phyloP scores from a whole-genome alignment of 495 filamentous ascomycete species.

The Penicillium cinerascens region DNA sequence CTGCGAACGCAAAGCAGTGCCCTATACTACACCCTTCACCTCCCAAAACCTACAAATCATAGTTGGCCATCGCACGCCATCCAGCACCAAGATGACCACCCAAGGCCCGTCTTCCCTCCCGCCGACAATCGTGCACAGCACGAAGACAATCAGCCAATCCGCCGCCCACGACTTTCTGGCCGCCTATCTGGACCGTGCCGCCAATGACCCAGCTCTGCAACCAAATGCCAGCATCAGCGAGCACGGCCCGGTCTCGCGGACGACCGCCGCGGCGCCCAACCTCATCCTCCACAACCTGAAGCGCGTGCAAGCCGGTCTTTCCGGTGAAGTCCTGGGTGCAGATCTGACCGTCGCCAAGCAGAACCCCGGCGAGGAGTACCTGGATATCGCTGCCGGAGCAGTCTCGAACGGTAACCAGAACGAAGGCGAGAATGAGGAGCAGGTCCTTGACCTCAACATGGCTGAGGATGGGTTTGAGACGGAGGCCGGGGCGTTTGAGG shows the following conservation, averaged over 20 bases:
- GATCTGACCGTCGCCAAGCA: constrained; percentile 44
- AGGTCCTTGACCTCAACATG: constrained; percentile 23
- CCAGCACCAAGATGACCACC: constrained; percentile 33
- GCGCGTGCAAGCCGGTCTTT: constrained; percentile 61
- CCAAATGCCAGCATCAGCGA: constrained; percentile 62
- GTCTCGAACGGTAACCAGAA: constrained; percentile 13
- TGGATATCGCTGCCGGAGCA: constrained; percentile 23
- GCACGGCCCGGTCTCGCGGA: constrained; percentile 53
- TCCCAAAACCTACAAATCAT: background rate
- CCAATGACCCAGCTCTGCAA: constrained; percentile 58
- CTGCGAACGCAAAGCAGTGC: background rate
- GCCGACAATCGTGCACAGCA: constrained; percentile 42
- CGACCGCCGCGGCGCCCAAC: constrained; percentile 51
- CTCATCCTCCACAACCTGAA: constrained; percentile 62
- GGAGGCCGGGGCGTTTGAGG: constrained; percentile 26
- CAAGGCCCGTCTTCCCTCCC: constrained; percentile 45
- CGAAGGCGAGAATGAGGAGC: constrained; percentile 29
- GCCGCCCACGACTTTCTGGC: constrained; percentile 54
- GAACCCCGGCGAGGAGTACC: constrained; percentile 30
- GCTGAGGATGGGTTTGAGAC: constrained; percentile 25
- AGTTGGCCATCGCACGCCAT: background rate
- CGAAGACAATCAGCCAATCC: constrained; percentile 45
- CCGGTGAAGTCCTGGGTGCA: constrained; percentile 52
- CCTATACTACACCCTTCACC: background rate
- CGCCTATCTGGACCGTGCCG: constrained; percentile 54